Base-by-base conservation (phyloP, 176 grass and related monocot species). In the Carex kokanica region DNA sequence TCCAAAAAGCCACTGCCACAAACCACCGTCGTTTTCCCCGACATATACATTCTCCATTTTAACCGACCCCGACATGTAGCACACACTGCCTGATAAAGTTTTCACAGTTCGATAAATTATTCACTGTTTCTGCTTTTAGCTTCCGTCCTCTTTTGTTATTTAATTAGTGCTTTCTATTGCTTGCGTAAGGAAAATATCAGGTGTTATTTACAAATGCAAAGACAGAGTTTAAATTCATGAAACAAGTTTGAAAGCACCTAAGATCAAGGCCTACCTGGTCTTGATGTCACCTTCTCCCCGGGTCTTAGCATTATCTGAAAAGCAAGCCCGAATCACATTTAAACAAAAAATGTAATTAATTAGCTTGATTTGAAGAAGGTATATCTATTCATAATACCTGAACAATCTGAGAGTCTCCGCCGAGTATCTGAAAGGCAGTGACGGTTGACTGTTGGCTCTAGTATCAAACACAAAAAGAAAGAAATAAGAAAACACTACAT, bases 1-100 rank as follows among this genome's bases (percentile, higher is more conserved):
- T 60, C 96, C 96, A 89, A 99, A 99, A 87, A 99, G 68, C 93
- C 96, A 93, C 84, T 95, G 93, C 96, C 92, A 99, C 16, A 99
- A 18, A 3, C 96, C 93, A 27, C 89, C 92, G 3, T 99, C 96
- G 29, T 95, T 91, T 84, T 92, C 92, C 88, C 87, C 87, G 74
- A 90, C 83, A 84, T 99, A 99, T 79, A 90, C 89, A 49, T 95
- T 99, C 41, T 95, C 89, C 88, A 91, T 91, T 87, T 99, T 89
- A 78, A 95, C 88, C 77, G 87, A 86, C 25, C 88, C 85, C 6
- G 96, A 95, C 88, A 95, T 99, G 96, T 89, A 99, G 80, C 89
- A 95, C 86, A 91, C 89, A 85, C 88, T 88, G 74, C 96, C 96
- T 95, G 58, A 59, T 79, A 49, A 27, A 83, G 27, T 83, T 77